Evolutionary conservation across 1,284 basidiomycete species (phyloP).

Genomic region (Clitocybe nebularis): DNA sequence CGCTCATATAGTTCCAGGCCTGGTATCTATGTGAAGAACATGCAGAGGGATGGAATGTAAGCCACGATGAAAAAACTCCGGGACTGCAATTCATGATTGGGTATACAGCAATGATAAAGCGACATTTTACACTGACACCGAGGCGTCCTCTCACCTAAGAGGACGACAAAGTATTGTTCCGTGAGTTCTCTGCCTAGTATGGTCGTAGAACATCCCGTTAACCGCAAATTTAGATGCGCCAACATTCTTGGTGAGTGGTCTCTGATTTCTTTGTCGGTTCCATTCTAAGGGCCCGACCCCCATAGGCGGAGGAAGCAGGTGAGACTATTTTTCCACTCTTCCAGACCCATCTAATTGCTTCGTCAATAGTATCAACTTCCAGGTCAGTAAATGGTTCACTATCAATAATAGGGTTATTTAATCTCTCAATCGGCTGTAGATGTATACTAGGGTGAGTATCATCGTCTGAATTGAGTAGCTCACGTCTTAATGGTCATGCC

Average conservation of each 20-base stretch:
- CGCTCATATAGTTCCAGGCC: conserved; percentile 36
- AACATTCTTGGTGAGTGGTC: conserved; percentile 53
- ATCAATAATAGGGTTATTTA: no score
- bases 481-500: neutral
- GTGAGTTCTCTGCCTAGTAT: conserved; percentile 31
- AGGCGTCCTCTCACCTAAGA: conserved; percentile 53
- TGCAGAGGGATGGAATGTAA: conserved; percentile 65
- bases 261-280: conserved; percentile 1
- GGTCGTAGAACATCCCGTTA: conserved; percentile 1
- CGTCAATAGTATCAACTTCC: conserved; percentile 60
- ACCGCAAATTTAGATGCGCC: conserved; percentile 44
- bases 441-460: conserved; percentile 58
- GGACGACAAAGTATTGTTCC: conserved; percentile 66
- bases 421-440: no score
- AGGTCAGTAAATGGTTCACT: no score
- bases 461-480: neutral
- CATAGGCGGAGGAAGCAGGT: conserved; percentile 52
- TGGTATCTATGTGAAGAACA: conserved; percentile 65
- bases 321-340: no score
- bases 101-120: conserved; percentile 62
- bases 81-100: no score
- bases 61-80: no score
- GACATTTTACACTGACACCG: conserved; percentile 64
- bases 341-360: conserved; percentile 5
- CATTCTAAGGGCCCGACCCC: conserved; percentile 5